Conservation (phyloP, 306 rosid species). For the Neltuma alba region DNA sequence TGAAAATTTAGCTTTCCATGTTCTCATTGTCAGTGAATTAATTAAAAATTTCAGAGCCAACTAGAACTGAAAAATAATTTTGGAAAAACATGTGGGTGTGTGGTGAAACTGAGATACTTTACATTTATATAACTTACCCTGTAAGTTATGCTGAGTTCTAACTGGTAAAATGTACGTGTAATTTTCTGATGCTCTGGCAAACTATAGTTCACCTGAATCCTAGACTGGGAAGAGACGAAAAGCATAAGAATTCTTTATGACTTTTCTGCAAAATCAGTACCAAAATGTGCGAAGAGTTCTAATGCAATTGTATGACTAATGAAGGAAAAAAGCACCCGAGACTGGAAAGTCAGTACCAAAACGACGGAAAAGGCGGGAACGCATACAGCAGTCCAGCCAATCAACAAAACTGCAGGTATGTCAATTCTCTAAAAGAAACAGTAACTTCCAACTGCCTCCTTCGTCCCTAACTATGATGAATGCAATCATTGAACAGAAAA, state of each 20-base stretch:
- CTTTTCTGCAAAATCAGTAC: not conserved
- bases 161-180: not conserved
- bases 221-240: not conserved
- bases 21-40: not conserved
- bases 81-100: not conserved
- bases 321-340: constrained; percentile 70
- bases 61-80: not conserved
- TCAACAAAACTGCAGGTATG: constrained; percentile 70
- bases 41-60: not conserved
- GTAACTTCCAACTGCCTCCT: not conserved
- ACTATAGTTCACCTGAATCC: constrained; percentile 5
- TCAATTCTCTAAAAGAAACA: constrained; percentile 7
- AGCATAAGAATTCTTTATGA: not conserved
- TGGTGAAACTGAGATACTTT: not conserved
- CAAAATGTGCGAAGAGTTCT: not conserved
- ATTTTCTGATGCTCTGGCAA: not conserved
- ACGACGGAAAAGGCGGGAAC: constrained; percentile 65
- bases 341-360: constrained; percentile 55
- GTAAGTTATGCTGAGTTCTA: not conserved
- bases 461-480: constrained; percentile 32
- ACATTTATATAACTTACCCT: not conserved
- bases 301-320: constrained; percentile 20
- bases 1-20: constrained; percentile 9
- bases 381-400: constrained; percentile 54
- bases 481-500: constrained; percentile 58